Conservation (phyloP, 2,329 filamentous ascomycete genomes). For the Pestalotiopsis fici region DNA sequence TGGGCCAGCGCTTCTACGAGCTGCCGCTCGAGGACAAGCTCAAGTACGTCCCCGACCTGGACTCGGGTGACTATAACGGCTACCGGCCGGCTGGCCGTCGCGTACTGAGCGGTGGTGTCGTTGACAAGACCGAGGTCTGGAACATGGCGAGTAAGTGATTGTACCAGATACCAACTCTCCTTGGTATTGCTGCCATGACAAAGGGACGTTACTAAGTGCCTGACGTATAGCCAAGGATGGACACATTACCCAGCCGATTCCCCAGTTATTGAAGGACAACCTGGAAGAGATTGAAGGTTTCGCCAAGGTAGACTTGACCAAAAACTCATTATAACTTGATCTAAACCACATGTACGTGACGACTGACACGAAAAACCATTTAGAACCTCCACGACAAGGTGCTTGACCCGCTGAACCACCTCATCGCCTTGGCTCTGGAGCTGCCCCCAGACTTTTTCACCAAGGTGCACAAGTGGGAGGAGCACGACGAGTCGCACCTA, state of each 20-base stretch:
- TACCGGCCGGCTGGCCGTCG: slow-evolving; percentile 48
- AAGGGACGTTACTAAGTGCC: not conserved
- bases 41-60: slow-evolving; percentile 50
- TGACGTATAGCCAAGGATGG: slow-evolving; percentile 12
- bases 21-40: slow-evolving; percentile 62
- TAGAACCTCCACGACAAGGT: slow-evolving; percentile 18
- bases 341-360: not conserved
- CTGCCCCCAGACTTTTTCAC: slow-evolving; percentile 18
- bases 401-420: slow-evolving; percentile 19
- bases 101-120: slow-evolving; percentile 9
- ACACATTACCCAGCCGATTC: slow-evolving; percentile 22
- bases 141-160: slow-evolving; percentile 17
- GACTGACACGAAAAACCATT: not conserved
- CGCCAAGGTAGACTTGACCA: slow-evolving; percentile 28
- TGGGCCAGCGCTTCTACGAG: slow-evolving; percentile 57
- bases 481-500: slow-evolving; percentile 20
- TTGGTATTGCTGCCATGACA: not conserved
- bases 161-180: not conserved
- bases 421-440: slow-evolving; percentile 18
- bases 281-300: slow-evolving; percentile 59
- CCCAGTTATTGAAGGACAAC: slow-evolving; percentile 47
- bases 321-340: not conserved
- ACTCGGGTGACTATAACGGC: slow-evolving; percentile 57
- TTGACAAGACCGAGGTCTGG: slow-evolving; percentile 18
- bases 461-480: slow-evolving; percentile 16